These are phyloP conservation scores for Aeschynomene evenia DNA, from an alignment of 306 rosid genomes.

Conservation along the genomic window DNA sequence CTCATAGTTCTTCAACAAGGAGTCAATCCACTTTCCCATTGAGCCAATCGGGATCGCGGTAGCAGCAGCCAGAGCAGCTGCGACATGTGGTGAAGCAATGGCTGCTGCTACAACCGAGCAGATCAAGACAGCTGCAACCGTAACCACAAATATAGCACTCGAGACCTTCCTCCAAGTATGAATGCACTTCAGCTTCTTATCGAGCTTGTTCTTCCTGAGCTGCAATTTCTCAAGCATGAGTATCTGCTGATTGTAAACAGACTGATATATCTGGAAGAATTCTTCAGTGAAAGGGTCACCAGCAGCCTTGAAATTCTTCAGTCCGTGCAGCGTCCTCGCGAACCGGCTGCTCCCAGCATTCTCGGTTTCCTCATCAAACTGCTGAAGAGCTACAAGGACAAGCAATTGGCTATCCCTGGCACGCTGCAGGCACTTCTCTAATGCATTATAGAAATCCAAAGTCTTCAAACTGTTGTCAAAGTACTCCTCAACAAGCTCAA, in stretches of 20 bases:
- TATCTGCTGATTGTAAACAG: conserved; percentile 58
- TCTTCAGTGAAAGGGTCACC: conserved; percentile 83
- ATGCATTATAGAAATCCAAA: conserved; percentile 77
- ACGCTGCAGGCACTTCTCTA: conserved; percentile 68
- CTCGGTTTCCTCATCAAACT: conserved; percentile 57
- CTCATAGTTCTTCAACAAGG: conserved; percentile 71
- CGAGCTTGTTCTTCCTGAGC: conserved; percentile 52
- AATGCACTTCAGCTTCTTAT: conserved; percentile 55
- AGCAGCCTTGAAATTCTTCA: conserved; percentile 67
- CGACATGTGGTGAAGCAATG: conserved; percentile 78
- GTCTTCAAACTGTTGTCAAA: conserved; percentile 82
- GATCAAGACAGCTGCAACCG: conserved; percentile 76
- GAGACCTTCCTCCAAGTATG: conserved; percentile 78
- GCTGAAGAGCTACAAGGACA: conserved; percentile 61
- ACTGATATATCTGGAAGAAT: conserved; percentile 61
- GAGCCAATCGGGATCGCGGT: conserved; percentile 75
- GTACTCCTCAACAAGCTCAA: conserved; percentile 85
- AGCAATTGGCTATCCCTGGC: conserved; percentile 78
- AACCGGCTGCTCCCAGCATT: conserved; percentile 35
- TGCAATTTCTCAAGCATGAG: conserved; percentile 74
- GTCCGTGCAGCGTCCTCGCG: conserved; percentile 51
- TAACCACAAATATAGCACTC: conserved; percentile 60
- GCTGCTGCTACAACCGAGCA: conserved; percentile 91
- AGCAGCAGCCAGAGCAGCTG: conserved; percentile 79
- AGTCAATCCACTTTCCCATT: conserved; percentile 87